These are phyloP conservation scores for Apiotrichum siamense DNA, from an alignment of 1,284 basidiomycete species.

Conservation along the genomic window DNA sequence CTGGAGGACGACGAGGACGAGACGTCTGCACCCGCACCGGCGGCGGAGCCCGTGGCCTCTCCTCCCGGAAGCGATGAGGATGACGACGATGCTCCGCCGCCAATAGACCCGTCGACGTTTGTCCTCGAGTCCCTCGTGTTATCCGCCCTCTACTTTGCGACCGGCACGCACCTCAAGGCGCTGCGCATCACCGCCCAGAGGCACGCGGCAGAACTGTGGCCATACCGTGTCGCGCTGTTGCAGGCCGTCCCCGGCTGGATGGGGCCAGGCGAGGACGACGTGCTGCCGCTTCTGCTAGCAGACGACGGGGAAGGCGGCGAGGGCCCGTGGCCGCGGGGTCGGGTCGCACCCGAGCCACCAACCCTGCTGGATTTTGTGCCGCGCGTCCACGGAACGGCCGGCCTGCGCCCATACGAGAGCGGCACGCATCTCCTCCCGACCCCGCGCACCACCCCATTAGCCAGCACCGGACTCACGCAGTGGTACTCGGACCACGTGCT, in stretches of 20 bases:
- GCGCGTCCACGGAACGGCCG: constrained; percentile 4
- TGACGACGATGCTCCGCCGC: constrained; percentile 12
- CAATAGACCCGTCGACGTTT: constrained; percentile 52
- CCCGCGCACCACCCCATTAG: constrained; percentile 1
- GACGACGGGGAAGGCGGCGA: constrained; percentile 52
- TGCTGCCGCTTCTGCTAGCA: constrained; percentile 60
- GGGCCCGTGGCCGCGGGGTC: constrained; percentile 40
- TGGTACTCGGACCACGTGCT: constrained; percentile 72
- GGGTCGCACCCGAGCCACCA: neutral
- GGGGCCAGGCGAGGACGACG: constrained; percentile 54
- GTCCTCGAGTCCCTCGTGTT: constrained; percentile 57
- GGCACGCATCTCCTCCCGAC: constrained; percentile 23
- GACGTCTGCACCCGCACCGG: neutral
- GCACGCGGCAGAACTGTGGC: constrained; percentile 59
- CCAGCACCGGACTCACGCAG: constrained; percentile 51
- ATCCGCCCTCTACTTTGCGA: constrained; percentile 61
- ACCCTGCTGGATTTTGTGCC: constrained; percentile 10
- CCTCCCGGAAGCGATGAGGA: neutral
- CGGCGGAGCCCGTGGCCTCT: neutral
- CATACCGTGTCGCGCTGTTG: constrained; percentile 63
- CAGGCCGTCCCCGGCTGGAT: constrained; percentile 67
- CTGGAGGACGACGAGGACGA: constrained; percentile 12
- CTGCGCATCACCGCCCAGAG: constrained; percentile 57
- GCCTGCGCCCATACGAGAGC: neutral
- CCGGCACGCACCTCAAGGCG: constrained; percentile 56